Evolutionary conservation across 1,139 yeast species (phyloP).

Genomic region (Sugiyamaella grinbergsii): DNA sequence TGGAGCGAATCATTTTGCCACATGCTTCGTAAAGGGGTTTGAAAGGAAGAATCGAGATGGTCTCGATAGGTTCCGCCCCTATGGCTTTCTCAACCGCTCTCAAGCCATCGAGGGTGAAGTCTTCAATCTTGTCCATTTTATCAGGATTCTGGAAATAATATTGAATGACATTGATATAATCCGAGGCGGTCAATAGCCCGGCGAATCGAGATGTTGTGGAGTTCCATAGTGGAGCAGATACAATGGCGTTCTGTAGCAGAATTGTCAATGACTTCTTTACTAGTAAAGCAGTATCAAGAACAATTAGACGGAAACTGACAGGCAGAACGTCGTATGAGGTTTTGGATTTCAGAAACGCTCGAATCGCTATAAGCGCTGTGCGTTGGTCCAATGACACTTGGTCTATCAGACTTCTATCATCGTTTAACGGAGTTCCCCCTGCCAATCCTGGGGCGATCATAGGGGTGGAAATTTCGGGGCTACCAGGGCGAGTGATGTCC

Average conservation of each 20-base stretch:
- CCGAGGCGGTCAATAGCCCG: constrained; percentile 88
- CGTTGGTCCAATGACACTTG: constrained; percentile 21
- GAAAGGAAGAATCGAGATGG: constrained; percentile 88
- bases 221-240: constrained; percentile 97
- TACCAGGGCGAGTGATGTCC: constrained; percentile 11
- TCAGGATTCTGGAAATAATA: constrained; percentile 92
- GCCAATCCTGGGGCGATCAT: constrained; percentile 14
- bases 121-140: constrained; percentile 85
- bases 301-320: constrained; percentile 89
- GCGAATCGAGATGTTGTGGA: constrained; percentile 87
- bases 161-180: constrained; percentile 93
- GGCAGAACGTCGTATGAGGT: constrained; percentile 97
- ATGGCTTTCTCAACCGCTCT: constrained; percentile 80
- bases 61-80: constrained; percentile 87
- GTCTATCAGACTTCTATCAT: constrained; percentile 6
- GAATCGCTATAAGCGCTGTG: constrained; percentile 21
- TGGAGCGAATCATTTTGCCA: constrained; percentile 83
- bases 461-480: constrained; percentile 11
- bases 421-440: not conserved
- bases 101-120: constrained; percentile 79
- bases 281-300: constrained; percentile 85
- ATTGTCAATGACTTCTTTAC: constrained; percentile 92
- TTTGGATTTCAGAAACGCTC: constrained; percentile 72
- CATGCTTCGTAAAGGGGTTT: constrained; percentile 92
- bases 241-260: constrained; percentile 87